These are phyloP conservation scores for Grigorovia humatica DNA, from an alignment of 805 yeast genomes.

Conservation along the genomic window DNA sequence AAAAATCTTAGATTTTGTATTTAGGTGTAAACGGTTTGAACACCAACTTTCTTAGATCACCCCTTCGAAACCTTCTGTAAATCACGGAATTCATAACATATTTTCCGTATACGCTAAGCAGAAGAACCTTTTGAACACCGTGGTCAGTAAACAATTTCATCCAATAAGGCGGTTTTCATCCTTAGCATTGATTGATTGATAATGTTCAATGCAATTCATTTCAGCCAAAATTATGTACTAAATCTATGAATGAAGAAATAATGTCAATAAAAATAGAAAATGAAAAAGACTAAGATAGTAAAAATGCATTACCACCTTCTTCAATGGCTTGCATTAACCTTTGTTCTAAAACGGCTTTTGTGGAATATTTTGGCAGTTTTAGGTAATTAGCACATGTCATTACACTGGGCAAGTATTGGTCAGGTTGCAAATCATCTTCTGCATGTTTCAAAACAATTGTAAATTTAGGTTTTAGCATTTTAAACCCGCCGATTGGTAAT, in stretches of 20 bases:
- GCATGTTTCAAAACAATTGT: conserved; percentile 79
- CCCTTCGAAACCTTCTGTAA: no score
- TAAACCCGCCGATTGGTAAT: conserved; percentile 89
- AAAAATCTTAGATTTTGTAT: no score
- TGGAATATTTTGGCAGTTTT: conserved; percentile 75
- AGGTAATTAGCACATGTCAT: conserved; percentile 97
- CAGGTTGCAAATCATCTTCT: conserved; percentile 59
- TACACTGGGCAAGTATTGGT: conserved; percentile 86
- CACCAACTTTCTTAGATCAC: no score
- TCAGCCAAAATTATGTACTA: neutral
- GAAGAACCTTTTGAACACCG: no score
- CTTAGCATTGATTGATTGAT: no score
- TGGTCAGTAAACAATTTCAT: no score
- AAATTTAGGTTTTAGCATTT: conserved; percentile 65
- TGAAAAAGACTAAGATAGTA: conserved; percentile 39
- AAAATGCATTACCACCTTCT: conserved; percentile 85
- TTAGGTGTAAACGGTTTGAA: no score
- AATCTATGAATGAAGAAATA: neutral
- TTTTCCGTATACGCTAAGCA: no score
- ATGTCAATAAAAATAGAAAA: neutral
- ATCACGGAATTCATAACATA: no score
- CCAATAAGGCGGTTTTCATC: no score
- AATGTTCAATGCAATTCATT: neutral
- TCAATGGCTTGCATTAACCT: conserved; percentile 59
- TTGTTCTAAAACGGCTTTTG: conserved; percentile 45